Conservation (phyloP, 768 basidiomycete species). For the Trametopsis cervina region DNA sequence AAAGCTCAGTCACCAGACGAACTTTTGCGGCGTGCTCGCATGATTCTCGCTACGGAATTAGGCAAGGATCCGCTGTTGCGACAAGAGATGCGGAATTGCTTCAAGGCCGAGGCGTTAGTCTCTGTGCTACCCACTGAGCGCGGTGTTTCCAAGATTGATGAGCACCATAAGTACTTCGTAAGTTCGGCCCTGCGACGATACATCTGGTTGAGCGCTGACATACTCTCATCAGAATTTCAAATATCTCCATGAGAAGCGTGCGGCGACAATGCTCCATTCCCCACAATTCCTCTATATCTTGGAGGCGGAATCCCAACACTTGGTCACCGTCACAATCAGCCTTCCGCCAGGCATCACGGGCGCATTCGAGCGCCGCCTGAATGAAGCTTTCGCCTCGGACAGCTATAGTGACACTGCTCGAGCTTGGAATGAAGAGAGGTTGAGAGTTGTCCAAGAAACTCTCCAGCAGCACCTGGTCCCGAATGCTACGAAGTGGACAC, state of each 20-base stretch:
- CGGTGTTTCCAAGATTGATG: slow-evolving; percentile 71
- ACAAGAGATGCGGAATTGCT: slow-evolving; percentile 66
- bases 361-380: slow-evolving; percentile 69
- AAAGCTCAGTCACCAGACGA: slow-evolving; percentile 59
- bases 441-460: slow-evolving; percentile 70
- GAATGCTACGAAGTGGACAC: slow-evolving; percentile 77
- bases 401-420: slow-evolving; percentile 78
- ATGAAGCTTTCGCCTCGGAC: slow-evolving; percentile 78
- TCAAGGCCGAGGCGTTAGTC: slow-evolving; percentile 68
- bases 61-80: slow-evolving; percentile 89
- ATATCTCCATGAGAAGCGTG: slow-evolving; percentile 78
- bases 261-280: slow-evolving; percentile 57
- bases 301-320: slow-evolving; percentile 80
- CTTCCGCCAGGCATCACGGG: slow-evolving; percentile 56
- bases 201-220: background rate
- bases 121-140: slow-evolving; percentile 84
- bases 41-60: slow-evolving; percentile 85
- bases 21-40: slow-evolving; percentile 63
- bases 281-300: slow-evolving; percentile 89
- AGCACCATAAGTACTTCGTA: slow-evolving; percentile 67
- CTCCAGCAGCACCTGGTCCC: slow-evolving; percentile 81
- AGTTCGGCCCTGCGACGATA: slow-evolving; percentile 21
- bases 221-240: slow-evolving; percentile 75
- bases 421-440: slow-evolving; percentile 87
- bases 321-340: slow-evolving; percentile 70